Evolutionary conservation across 148 eudicot genomes (phyloP).

Genomic region (Fagopyrum esculentum): DNA sequence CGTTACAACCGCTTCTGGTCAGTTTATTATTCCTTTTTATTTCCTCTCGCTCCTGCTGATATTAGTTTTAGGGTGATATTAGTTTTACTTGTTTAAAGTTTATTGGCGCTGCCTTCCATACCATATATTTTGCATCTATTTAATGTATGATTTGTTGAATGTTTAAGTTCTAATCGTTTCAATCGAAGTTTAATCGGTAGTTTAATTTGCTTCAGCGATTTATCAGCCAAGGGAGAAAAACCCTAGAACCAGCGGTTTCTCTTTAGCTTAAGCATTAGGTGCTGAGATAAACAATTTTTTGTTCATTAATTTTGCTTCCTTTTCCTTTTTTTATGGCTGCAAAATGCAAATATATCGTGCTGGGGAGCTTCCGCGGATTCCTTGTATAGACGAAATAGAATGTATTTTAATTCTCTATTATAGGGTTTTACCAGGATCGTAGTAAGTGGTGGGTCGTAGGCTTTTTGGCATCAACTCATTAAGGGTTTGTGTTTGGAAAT

Average conservation of each 20-base stretch:
- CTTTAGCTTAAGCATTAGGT: background rate
- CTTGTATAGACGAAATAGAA: too few species aligned
- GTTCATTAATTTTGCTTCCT: background rate
- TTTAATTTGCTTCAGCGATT: background rate
- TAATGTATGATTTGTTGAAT: background rate
- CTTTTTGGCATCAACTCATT: too few species aligned
- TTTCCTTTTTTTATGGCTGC: too few species aligned
- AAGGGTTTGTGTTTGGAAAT: too few species aligned
- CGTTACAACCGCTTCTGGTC: slow-evolving; percentile 24
- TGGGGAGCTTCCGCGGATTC: too few species aligned
- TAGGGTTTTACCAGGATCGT: too few species aligned
- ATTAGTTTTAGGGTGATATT: background rate
- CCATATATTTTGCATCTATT: background rate
- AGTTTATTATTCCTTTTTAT: background rate
- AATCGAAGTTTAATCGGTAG: background rate
- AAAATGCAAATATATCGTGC: too few species aligned
- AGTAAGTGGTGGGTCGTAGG: too few species aligned
- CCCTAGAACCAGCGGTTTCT: background rate
- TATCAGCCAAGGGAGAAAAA: background rate
- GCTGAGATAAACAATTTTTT: background rate
- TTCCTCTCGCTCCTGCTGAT: background rate
- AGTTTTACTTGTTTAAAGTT: background rate
- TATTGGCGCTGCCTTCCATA: background rate
- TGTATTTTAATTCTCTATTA: too few species aligned
- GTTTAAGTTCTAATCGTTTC: background rate